Conservation (phyloP, 2,329 filamentous ascomycete genomes). For the Thielaviopsis euricoi region DNA sequence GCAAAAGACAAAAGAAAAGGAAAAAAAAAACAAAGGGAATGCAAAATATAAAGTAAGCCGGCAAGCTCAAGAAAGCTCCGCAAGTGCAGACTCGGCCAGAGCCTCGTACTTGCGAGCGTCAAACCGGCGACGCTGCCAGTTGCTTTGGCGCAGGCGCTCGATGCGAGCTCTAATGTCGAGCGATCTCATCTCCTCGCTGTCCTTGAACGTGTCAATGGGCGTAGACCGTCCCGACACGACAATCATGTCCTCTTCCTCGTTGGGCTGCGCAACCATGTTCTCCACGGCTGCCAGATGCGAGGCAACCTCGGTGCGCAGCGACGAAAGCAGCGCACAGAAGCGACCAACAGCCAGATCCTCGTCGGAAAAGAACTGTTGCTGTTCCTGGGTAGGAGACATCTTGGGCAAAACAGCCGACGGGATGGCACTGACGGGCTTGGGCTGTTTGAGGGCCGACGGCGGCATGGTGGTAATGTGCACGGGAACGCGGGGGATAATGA, state of each 20-base stretch:
- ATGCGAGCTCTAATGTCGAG: constrained; percentile 34
- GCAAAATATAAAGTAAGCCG: not conserved
- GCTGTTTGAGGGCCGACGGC: constrained; percentile 9
- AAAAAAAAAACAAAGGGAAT: constrained; percentile 3
- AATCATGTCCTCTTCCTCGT: constrained; percentile 8
- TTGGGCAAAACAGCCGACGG: not conserved
- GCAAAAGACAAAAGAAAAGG: constrained; percentile 2
- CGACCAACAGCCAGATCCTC: constrained; percentile 28
- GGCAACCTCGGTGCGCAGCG: constrained; percentile 31
- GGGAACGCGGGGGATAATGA: constrained; percentile 8
- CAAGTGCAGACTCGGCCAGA: constrained; percentile 33
- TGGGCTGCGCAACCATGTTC: constrained; percentile 19
- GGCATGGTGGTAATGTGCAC: constrained; percentile 12
- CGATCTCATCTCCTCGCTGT: constrained; percentile 21
- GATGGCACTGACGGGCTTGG: constrained; percentile 5
- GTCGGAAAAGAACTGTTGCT: constrained; percentile 20
- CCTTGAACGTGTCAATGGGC: constrained; percentile 14
- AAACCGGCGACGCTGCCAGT: constrained; percentile 40
- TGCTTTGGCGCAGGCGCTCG: constrained; percentile 34
- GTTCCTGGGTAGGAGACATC: not conserved
- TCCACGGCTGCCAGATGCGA: constrained; percentile 32
- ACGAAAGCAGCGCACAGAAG: constrained; percentile 30
- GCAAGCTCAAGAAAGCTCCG: constrained; percentile 24
- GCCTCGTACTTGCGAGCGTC: constrained; percentile 35
- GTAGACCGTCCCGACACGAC: constrained; percentile 7